These are phyloP conservation scores for Hysterangium stoloniferum DNA, from an alignment of 768 basidiomycete species.

Conservation along the genomic window DNA sequence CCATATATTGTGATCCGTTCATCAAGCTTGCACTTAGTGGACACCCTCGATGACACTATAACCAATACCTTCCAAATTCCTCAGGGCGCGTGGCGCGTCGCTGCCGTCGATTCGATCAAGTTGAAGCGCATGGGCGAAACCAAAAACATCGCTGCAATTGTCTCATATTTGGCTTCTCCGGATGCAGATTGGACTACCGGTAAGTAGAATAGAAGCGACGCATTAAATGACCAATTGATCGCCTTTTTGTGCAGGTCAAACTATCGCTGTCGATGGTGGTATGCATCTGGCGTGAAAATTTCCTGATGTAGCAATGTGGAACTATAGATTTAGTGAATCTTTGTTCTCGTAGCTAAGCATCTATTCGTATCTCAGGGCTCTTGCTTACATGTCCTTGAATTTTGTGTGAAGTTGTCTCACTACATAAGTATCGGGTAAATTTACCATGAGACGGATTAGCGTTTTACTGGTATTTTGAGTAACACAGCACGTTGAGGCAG, in stretches of 20 bases:
- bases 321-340: no score
- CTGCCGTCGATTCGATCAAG: neutral
- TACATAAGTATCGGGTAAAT: no score
- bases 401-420: no score
- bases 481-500: no score
- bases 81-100: neutral
- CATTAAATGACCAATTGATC: neutral
- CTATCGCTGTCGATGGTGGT: slow-evolving; percentile 7
- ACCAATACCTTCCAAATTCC: neutral
- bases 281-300: slow-evolving; percentile 7
- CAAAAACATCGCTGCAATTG: slow-evolving; percentile 22
- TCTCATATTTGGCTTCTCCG: slow-evolving; percentile 26
- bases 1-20: no score
- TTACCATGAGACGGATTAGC: no score
- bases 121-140: slow-evolving; percentile 18
- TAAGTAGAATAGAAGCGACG: slow-evolving; percentile 7
- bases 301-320: no score
- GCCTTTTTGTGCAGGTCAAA: slow-evolving; percentile 7
- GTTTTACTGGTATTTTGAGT: no score
- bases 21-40: neutral
- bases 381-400: no score
- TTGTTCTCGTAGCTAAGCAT: no score
- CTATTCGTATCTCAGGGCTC: no score
- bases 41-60: neutral
- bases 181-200: slow-evolving; percentile 26